phyloP scores from a whole-genome alignment of 2,329 filamentous ascomycete genomes.

The Fusarium dimerum region DNA sequence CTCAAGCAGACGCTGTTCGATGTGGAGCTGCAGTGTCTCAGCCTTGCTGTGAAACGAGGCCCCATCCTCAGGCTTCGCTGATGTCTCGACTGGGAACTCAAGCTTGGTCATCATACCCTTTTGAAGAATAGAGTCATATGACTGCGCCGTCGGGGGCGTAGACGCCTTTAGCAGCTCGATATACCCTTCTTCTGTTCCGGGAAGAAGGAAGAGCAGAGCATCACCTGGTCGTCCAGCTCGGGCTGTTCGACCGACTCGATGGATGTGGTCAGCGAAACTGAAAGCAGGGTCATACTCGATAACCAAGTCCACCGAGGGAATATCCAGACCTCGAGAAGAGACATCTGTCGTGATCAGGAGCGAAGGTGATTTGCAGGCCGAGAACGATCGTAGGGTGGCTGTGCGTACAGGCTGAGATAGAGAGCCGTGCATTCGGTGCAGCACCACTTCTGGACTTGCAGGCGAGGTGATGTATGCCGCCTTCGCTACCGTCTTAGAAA shows the following conservation, averaged over 20 bases:
- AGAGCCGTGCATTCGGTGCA: constrained; percentile 90
- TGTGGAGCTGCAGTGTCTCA: constrained; percentile 59
- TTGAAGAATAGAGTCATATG: constrained; percentile 59
- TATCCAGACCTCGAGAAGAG: constrained; percentile 89
- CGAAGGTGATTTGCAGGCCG: constrained; percentile 70
- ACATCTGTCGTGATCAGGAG: constrained; percentile 95
- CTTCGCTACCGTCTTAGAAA: constrained; percentile 64
- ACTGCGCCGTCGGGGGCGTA: constrained; percentile 49
- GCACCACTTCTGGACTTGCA: constrained; percentile 70
- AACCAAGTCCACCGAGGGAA: constrained; percentile 92
- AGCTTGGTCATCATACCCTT: constrained; percentile 64
- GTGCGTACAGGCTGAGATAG: constrained; percentile 86
- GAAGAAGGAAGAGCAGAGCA: constrained; percentile 85
- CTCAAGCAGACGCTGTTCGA: constrained; percentile 60
- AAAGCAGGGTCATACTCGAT: constrained; percentile 97
- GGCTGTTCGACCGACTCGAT: constrained; percentile 92
- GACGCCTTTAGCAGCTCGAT: constrained; percentile 66
- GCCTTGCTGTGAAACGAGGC: constrained; percentile 52
- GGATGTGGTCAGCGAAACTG: constrained; percentile 87
- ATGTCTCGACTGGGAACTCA: constrained; percentile 70
- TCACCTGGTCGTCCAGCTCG: constrained; percentile 87
- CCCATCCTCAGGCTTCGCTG: constrained; percentile 46
- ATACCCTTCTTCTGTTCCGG: constrained; percentile 90
- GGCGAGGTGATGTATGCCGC: constrained; percentile 73
- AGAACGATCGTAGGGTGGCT: constrained; percentile 79